Conservation (phyloP, 2,329 filamentous ascomycete species). For the Chalaropsis thielavioides region DNA sequence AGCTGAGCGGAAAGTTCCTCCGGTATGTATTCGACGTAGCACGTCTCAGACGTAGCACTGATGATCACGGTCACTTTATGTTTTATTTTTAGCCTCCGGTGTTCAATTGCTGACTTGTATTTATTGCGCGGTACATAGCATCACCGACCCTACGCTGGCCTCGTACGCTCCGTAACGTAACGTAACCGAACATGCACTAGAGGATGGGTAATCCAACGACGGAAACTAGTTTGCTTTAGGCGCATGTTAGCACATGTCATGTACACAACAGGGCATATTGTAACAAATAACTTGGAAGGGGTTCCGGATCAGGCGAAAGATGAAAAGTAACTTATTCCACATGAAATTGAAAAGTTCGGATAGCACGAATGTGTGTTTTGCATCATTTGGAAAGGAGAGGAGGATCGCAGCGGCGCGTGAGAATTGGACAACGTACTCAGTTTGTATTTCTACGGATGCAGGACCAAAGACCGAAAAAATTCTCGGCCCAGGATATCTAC, state of each 20-base stretch:
- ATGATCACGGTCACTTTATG: neutral
- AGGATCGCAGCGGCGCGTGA: neutral
- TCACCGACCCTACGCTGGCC: constrained; percentile 30
- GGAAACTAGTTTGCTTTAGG: constrained; percentile 18
- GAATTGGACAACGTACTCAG: constrained; percentile 9
- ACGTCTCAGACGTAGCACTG: neutral
- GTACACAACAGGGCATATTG: neutral
- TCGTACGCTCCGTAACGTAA: constrained; percentile 27
- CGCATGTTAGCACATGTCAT: neutral
- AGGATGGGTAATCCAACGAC: constrained; percentile 7
- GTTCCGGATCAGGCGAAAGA: constrained; percentile 17
- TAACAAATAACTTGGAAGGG: neutral
- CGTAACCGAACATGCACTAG: neutral
- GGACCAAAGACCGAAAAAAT: neutral
- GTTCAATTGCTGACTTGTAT: neutral
- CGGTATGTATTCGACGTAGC: constrained; percentile 32
- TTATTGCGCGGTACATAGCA: constrained; percentile 2
- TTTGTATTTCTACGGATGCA: constrained; percentile 6
- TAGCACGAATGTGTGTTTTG: constrained; percentile 16
- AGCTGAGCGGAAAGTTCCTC: constrained; percentile 63
- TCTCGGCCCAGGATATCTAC: neutral
- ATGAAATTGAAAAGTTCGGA: constrained; percentile 13
- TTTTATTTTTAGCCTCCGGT: neutral
- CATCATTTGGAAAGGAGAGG: constrained; percentile 10
- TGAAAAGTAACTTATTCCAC: constrained; percentile 18